Evolutionary conservation across 768 basidiomycete genomes (phyloP).

Genomic region (Pulveroboletus sp.): DNA sequence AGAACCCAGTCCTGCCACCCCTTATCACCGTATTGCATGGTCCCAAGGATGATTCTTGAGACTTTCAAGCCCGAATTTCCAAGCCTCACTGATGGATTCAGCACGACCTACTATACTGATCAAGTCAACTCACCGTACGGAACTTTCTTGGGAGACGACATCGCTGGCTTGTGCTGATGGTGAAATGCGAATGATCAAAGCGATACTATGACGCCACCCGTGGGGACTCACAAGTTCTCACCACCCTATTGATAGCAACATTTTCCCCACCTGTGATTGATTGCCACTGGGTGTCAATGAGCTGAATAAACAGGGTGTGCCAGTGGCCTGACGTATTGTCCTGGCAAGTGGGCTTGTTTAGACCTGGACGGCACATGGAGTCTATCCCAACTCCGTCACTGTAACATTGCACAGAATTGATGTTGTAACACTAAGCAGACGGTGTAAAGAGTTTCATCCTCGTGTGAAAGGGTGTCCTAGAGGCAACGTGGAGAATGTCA

Average conservation of each 20-base stretch:
- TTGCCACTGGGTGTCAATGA: too few relatives aligned
- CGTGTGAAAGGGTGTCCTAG: constrained; percentile 16
- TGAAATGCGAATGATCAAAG: too few relatives aligned
- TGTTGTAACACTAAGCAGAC: neutral
- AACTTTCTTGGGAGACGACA: constrained; percentile 25
- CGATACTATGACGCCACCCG: too few relatives aligned
- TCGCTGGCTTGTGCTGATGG: constrained; percentile 1
- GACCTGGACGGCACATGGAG: too few relatives aligned
- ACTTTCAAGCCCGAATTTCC: constrained; percentile 51
- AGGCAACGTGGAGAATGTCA: neutral
- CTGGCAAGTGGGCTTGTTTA: too few relatives aligned
- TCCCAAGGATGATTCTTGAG: constrained; percentile 49
- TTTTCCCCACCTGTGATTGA: constrained; percentile 5
- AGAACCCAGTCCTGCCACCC: constrained; percentile 56
- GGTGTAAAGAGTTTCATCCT: neutral
- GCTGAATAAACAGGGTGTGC: too few relatives aligned
- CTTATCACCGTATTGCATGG: constrained; percentile 43
- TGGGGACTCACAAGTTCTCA: constrained; percentile 5
- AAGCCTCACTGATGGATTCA: constrained; percentile 32
- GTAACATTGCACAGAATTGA: neutral
- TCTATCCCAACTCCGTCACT: too few relatives aligned
- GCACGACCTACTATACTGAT: neutral
- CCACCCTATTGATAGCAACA: constrained; percentile 15
- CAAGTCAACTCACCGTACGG: constrained; percentile 30
- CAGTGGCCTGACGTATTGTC: too few relatives aligned